Conservation (phyloP, 257 asterid genomes). For the Przewalskia tangutica region DNA sequence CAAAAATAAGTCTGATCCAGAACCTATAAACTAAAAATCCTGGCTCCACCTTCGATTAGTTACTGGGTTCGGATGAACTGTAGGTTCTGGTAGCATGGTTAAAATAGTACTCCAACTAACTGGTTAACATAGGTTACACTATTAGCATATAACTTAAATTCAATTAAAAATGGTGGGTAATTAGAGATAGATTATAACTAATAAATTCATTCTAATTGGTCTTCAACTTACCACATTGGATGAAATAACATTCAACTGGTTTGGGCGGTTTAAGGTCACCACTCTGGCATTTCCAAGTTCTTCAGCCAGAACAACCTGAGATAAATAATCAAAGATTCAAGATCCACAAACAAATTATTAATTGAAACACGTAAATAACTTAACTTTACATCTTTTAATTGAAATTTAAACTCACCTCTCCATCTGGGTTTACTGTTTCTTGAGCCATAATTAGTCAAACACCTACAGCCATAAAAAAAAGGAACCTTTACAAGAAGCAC, state of each 20-base stretch:
- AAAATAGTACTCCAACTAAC: not conserved
- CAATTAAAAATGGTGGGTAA: not conserved
- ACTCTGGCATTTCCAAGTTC: conserved; percentile 58
- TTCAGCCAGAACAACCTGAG: conserved; percentile 64
- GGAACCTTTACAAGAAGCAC: not conserved
- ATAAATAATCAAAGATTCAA: conserved; percentile 4
- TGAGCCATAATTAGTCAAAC: conserved; percentile 36
- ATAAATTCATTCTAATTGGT: not conserved
- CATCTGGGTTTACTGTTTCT: conserved; percentile 26
- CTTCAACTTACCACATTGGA: conserved; percentile 55
- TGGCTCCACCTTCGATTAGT: too few relatives aligned
- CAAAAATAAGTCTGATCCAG: too few relatives aligned
- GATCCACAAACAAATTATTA: not conserved
- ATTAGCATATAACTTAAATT: not conserved
- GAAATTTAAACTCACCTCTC: conserved; percentile 37
- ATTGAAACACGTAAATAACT: not conserved
- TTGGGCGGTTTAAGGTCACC: conserved; percentile 75
- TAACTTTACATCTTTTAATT: not conserved
- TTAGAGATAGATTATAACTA: not conserved
- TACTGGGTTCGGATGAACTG: too few relatives aligned
- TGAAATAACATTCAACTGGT: conserved; percentile 73
- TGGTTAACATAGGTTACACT: not conserved
- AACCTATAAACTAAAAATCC: too few relatives aligned
- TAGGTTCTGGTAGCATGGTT: not conserved
- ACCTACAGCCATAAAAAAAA: conserved; percentile 2